Evolutionary conservation across 306 rosid species (phyloP), one percentile per base, ranked within the genome.

Genomic region (Luffa acutangula): DNA sequence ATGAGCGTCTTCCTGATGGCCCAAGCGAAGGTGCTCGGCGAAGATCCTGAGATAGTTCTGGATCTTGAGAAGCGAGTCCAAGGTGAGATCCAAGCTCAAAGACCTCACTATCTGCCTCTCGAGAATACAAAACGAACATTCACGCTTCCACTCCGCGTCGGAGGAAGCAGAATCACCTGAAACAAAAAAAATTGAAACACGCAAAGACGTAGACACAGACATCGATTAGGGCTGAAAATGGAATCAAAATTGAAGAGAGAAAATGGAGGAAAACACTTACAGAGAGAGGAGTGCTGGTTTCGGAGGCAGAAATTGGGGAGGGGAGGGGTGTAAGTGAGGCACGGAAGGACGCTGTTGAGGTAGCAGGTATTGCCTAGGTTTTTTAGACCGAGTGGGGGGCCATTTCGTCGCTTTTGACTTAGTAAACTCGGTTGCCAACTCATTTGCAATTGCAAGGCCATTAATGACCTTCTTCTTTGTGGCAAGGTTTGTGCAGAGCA

Each of bases 241-340:
- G 75, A 45, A 70, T 11, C 5, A 65, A 63, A n/a, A 77, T 36
- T 4, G 67, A 60, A 60, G 39, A n/a, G 21, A 31, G 7, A 5
- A 21, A 39, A 15, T 21, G 49, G 33, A 76, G 9, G 17, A 52
- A 67, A 37, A 45, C 3, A n/a, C 81, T 36, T 77, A 90, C 99
- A 96, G 81, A 87, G 89, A 6, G 94, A 86, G 10, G 99, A 89
- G 87, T 96, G 99, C 56, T 81, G 96, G 25, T 76, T 82, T 11
- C 87, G 91, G 76, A 96, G 99, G 78, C 98, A 96, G 97, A 93
- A 96, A 91, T 96, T 96, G 87, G 99, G 98, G 70, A 96, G 99
- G 52, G 99, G 99, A 77, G 99, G 98, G 51, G 99, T 96, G 83
- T 90, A 93, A 79, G 99, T 96, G 84, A 96, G 99, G 80, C 99